These are phyloP conservation scores for Balansia obtecta DNA, from an alignment of 2,329 filamentous ascomycete genomes.

Conservation along the genomic window DNA sequence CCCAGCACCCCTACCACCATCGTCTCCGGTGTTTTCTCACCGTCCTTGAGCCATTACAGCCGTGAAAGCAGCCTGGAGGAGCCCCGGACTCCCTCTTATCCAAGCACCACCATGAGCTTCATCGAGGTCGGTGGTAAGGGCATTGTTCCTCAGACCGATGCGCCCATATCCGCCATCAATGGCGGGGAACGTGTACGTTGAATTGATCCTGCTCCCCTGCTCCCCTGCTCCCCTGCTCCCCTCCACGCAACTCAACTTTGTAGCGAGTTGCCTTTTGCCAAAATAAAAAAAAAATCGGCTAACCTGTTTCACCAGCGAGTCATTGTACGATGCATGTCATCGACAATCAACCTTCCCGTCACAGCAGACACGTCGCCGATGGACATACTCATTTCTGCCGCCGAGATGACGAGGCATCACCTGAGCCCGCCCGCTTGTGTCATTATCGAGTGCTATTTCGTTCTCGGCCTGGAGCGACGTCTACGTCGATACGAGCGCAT, in stretches of 20 bases:
- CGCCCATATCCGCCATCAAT: constrained; percentile 70
- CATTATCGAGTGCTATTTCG: constrained; percentile 64
- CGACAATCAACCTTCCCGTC: constrained; percentile 58
- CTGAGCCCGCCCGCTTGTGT: constrained; percentile 56
- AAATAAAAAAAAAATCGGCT: not conserved
- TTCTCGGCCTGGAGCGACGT: constrained; percentile 68
- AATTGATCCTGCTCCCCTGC: not conserved
- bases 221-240: no score
- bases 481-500: constrained; percentile 78
- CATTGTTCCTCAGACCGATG: constrained; percentile 48
- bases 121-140: constrained; percentile 34
- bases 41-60: constrained; percentile 22
- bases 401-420: constrained; percentile 46
- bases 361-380: constrained; percentile 60
- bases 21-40: constrained; percentile 22
- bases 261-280: not conserved
- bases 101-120: constrained; percentile 20
- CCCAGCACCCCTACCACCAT: constrained; percentile 21
- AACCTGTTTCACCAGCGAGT: constrained; percentile 40
- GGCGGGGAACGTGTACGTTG: constrained; percentile 58
- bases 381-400: constrained; percentile 59
- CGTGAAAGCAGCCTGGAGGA: constrained; percentile 22
- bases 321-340: constrained; percentile 58
- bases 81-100: constrained; percentile 11
- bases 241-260: not conserved